phyloP scores from a whole-genome alignment of 2,329 filamentous ascomycete species.

The Cordyceps militaris region DNA sequence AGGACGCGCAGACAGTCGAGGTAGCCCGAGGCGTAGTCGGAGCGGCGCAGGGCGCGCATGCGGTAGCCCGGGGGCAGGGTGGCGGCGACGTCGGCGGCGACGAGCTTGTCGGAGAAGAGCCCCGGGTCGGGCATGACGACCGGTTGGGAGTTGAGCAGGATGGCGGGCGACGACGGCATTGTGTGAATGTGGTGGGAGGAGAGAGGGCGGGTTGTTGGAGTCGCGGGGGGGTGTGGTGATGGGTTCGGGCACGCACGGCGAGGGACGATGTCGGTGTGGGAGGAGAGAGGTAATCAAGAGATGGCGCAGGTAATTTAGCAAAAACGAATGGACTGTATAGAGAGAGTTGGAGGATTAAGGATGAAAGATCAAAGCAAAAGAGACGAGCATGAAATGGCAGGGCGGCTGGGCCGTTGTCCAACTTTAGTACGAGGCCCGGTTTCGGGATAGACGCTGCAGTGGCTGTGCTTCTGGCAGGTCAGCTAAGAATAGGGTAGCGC shows the following conservation, averaged over 20 bases:
- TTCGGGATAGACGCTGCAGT: not conserved
- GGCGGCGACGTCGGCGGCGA: conserved; percentile 66
- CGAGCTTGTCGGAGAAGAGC: conserved; percentile 71
- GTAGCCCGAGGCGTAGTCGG: conserved; percentile 76
- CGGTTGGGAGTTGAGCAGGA: conserved; percentile 13
- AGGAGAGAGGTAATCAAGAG: too few relatives aligned
- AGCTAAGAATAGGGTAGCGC: too few relatives aligned
- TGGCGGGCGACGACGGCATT: conserved; percentile 10
- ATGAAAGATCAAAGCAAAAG: not conserved
- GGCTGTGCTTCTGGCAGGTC: too few relatives aligned
- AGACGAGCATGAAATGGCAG: not conserved
- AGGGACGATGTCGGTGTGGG: too few relatives aligned
- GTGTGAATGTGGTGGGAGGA: not conserved
- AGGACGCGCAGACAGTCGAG: conserved; percentile 86
- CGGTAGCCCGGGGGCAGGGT: conserved; percentile 74
- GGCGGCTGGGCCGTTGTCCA: not conserved
- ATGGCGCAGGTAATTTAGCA: too few relatives aligned
- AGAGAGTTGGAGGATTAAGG: too few relatives aligned
- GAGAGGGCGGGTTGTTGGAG: not conserved
- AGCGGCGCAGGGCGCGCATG: conserved; percentile 69
- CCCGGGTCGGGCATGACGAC: conserved; percentile 29
- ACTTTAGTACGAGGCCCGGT: not conserved
- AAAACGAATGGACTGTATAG: too few relatives aligned
- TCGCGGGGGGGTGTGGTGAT: not conserved
- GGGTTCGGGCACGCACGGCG: not conserved